These are phyloP conservation scores for Tagetes erecta DNA, from an alignment of 129 eudicot species.

Conservation along the genomic window DNA sequence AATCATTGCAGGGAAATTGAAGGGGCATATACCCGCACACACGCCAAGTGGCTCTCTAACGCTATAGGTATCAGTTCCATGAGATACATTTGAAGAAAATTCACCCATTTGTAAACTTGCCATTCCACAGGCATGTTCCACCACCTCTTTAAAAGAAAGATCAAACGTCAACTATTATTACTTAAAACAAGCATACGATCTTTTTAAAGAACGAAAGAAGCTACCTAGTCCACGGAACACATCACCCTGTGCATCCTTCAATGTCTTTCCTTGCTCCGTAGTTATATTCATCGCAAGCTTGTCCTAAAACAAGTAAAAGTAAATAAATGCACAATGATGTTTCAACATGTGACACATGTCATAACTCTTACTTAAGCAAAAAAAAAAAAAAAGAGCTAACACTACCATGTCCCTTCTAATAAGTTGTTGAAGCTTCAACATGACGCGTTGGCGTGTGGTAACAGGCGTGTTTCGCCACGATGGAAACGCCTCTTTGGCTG, in stretches of 20 bases:
- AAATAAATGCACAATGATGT: constrained; percentile 9
- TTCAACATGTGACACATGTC: no score
- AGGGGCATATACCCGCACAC: constrained; percentile 99
- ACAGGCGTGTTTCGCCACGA: constrained; percentile 91
- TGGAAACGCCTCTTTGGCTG: constrained; percentile 89
- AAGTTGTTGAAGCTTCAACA: constrained; percentile 92
- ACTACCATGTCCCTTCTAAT: constrained; percentile 89
- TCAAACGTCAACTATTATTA: background rate
- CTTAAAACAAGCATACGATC: no score
- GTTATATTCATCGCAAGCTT: constrained; percentile 91
- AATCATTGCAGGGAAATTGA: constrained; percentile 99
- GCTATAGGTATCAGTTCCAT: constrained; percentile 96
- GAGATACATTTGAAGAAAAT: constrained; percentile 84
- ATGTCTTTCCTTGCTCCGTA: constrained; percentile 96
- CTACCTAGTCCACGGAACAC: constrained; percentile 98
- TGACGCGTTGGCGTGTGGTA: constrained; percentile 88
- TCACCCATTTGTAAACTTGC: constrained; percentile 98
- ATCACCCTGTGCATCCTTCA: constrained; percentile 98
- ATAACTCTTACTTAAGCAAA: no score
- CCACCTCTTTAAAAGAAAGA: constrained; percentile 75
- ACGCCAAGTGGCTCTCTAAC: constrained; percentile 97
- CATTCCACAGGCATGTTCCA: constrained; percentile 99
- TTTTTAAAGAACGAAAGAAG: background rate
- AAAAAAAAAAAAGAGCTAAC: no score
- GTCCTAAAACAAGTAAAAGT: constrained; percentile 45